A percentile compares a stretch with the other conserved stretches of the same genome.
These are phyloP conservation scores for Xylariaceae sp. DNA, from an alignment of 2,329 filamentous ascomycete species.

Conservation along the genomic window DNA sequence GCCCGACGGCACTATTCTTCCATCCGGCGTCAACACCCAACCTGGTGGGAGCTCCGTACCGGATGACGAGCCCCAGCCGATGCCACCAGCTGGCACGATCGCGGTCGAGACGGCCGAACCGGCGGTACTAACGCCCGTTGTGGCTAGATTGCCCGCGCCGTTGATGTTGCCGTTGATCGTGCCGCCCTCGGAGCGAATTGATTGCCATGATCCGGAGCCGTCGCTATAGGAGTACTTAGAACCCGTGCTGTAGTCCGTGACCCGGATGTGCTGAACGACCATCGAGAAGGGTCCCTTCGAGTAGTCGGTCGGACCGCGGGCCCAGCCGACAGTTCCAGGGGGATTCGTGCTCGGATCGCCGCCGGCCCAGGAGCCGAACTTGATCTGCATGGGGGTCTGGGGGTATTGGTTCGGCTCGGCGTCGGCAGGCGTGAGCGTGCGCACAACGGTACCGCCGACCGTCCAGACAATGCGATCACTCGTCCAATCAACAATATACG, in stretches of 20 bases:
- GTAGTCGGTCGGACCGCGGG: conserved; percentile 81
- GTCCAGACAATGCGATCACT: conserved; percentile 79
- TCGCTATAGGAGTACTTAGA: conserved; percentile 78
- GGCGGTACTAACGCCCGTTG: conserved; percentile 57
- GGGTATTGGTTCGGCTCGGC: conserved; percentile 75
- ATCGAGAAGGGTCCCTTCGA: conserved; percentile 78
- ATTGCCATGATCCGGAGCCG: conserved; percentile 70
- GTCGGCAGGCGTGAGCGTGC: conserved; percentile 64
- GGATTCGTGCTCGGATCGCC: conserved; percentile 71
- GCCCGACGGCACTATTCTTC: conserved; percentile 71
- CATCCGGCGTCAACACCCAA: conserved; percentile 73
- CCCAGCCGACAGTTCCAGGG: conserved; percentile 82
- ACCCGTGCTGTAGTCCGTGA: conserved; percentile 92
- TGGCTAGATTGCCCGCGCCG: conserved; percentile 45
- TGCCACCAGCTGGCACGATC: conserved; percentile 65
- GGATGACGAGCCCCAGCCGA: conserved; percentile 51
- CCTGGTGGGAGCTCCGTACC: conserved; percentile 61
- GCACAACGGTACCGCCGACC: conserved; percentile 70
- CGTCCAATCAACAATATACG: conserved; percentile 91
- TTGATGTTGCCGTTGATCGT: conserved; percentile 63
- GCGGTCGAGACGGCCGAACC: conserved; percentile 58
- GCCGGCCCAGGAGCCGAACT: conserved; percentile 87
- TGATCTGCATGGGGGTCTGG: conserved; percentile 92
- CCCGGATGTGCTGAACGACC: conserved; percentile 67
- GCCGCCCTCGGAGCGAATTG: conserved; percentile 77